Evolutionary conservation across 73 alveolate genomes (phyloP).

Genomic region (Paramecium octaurelia): DNA sequence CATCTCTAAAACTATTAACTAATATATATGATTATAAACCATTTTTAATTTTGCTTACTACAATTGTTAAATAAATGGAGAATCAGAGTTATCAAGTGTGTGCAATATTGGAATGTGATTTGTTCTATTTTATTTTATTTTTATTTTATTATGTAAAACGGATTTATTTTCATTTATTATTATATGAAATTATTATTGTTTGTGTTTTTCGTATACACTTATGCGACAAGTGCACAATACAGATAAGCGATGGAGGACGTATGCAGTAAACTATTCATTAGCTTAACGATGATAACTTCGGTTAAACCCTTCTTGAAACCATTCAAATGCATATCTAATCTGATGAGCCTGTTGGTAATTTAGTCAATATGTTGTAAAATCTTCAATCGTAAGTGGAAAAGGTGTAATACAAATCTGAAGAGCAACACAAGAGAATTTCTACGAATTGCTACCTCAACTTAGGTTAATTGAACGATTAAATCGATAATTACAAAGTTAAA

Average conservation of each 20-base stretch:
- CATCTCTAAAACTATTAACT: not conserved
- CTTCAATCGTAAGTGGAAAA: not conserved
- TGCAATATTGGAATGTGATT: not conserved
- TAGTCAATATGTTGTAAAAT: not conserved
- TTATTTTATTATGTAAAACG: not conserved
- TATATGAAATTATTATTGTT: not conserved
- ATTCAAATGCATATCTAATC: slow-evolving; percentile 10
- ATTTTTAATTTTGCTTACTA: not conserved
- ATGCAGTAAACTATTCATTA: not conserved
- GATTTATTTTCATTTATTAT: not conserved
- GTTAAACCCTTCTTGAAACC: slow-evolving; percentile 20
- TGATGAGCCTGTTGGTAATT: slow-evolving; percentile 16
- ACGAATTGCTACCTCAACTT: not conserved
- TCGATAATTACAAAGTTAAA: not conserved
- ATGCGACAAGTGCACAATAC: not conserved
- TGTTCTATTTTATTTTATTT: not conserved
- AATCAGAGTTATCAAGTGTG: not conserved
- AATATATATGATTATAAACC: not conserved
- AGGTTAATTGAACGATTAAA: not conserved
- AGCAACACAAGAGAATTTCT: not conserved
- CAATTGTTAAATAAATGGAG: not conserved
- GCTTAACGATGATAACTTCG: not conserved
- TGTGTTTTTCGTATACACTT: slow-evolving; percentile 6
- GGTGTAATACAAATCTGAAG: not conserved
- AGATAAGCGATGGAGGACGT: not conserved